Conservation (phyloP, 2,329 filamentous ascomycete genomes). For the Phialemonium atrogriseum region DNA sequence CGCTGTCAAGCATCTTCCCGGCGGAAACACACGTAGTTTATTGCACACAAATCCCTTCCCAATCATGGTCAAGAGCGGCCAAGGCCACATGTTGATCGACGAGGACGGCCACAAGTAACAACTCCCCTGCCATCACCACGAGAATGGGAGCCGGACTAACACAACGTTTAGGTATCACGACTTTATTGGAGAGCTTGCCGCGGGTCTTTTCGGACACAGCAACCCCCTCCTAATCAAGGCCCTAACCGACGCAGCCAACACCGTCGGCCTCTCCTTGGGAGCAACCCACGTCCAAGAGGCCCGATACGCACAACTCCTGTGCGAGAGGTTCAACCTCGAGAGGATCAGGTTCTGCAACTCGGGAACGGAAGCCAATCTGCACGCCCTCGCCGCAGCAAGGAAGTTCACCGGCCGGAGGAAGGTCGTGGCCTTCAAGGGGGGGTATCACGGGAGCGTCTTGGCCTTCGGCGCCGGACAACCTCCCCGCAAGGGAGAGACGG, state of each 20-base stretch:
- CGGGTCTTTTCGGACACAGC: constrained; percentile 59
- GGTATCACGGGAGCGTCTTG: constrained; percentile 42
- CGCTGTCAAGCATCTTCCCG: constrained; percentile 29
- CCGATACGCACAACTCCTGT: constrained; percentile 41
- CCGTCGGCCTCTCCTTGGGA: constrained; percentile 46
- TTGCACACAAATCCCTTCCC: constrained; percentile 30
- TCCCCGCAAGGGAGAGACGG: too few species aligned
- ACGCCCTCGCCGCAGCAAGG: constrained; percentile 47
- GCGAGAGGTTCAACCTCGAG: constrained; percentile 45
- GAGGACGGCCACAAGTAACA: constrained; percentile 20
- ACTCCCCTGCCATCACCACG: constrained; percentile 1
- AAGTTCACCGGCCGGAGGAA: constrained; percentile 34
- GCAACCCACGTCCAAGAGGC: constrained; percentile 43
- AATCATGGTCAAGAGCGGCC: constrained; percentile 19
- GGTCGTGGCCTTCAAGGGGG: constrained; percentile 40
- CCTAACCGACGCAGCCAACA: constrained; percentile 33
- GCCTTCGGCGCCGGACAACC: constrained; percentile 22
- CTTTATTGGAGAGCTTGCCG: constrained; percentile 55
- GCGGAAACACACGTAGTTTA: constrained; percentile 37
- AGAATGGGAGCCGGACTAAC: constrained; percentile 2
- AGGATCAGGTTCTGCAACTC: constrained; percentile 55
- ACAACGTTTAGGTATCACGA: constrained; percentile 40
- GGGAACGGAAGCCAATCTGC: constrained; percentile 57
- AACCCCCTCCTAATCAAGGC: constrained; percentile 43
- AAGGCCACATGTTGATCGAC: constrained; percentile 20